Evolutionary conservation across 441 rosid genomes (phyloP), one percentile per base, ranked within the genome.

Genomic region (Eutrema salsugineum): DNA sequence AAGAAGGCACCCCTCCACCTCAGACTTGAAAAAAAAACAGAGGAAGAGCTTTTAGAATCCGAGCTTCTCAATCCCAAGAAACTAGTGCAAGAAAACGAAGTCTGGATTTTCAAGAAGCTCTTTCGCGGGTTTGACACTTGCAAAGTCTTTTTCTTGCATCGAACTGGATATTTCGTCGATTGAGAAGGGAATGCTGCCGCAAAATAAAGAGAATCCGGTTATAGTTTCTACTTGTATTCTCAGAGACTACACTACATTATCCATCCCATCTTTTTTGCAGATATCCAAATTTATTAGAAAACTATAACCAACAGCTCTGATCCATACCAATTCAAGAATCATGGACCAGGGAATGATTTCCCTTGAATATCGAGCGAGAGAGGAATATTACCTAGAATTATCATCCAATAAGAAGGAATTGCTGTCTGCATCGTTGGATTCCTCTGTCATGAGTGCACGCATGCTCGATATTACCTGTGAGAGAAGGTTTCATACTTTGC

Each of bases 181-280:
- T n/a, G 99, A 93, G 91, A 93, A 96, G 32, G 98, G 99, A 65
- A 93, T 96, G 85, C 98, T 90, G 97, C 66, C n/a, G 17, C 1
- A 28, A 44, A 44, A 54, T 3, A 8, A 57, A 14, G 0, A 44
- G 2, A 19, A 38, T 44, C 47, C 20, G 9, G 53, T 62, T 63
- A 27, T 9, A 20, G 24, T 27, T 20, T 32, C 6, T 8, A 30
- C 33, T 24, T 24, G 27, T 4, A 24, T 24, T 24, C 27, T 24
- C 27, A 24, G 27, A 24, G 27, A 24, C 27, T 24, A 24, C 27
- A 24, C 2, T 24, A 24, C 27, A 24, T 20, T 20, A 20, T 20
- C 1, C 22, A 20, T 20, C 22, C 2, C 1, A 20, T 20, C 22
- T 24, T 24, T 24, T 24, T 24, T 24, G 27, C 27, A 24, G 32